These are phyloP conservation scores for Opeltia flavorubescens DNA, from an alignment of 495 filamentous ascomycete genomes.

Conservation along the genomic window DNA sequence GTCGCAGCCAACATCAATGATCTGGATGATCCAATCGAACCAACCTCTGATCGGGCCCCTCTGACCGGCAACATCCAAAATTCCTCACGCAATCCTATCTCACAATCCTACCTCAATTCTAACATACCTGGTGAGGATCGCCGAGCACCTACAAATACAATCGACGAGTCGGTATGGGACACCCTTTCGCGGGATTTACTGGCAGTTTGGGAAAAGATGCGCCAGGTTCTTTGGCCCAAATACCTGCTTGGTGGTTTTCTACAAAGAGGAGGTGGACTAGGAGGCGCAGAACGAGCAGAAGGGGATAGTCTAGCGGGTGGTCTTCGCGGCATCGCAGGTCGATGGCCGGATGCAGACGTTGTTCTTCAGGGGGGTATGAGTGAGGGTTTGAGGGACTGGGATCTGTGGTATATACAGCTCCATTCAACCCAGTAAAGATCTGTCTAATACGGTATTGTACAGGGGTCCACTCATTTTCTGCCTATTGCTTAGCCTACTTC, in stretches of 20 bases:
- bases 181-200: constrained; percentile 81
- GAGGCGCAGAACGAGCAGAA: constrained; percentile 51
- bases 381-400: constrained; percentile 84
- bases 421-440: too few relatives aligned
- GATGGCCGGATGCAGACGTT: constrained; percentile 58
- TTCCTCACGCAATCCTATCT: constrained; percentile 23
- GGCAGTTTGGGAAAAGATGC: constrained; percentile 95
- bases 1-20: constrained; percentile 47
- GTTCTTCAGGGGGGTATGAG: constrained; percentile 70
- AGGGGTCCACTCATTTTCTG: constrained; percentile 89
- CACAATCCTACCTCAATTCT: constrained; percentile 62
- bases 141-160: constrained; percentile 80
- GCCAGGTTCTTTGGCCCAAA: constrained; percentile 92
- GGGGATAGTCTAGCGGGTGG: constrained; percentile 47
- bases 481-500: constrained; percentile 67
- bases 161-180: constrained; percentile 94
- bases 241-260: constrained; percentile 69
- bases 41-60: constrained; percentile 56
- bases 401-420: constrained; percentile 55
- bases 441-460: constrained; percentile 1
- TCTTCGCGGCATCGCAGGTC: constrained; percentile 47
- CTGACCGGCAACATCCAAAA: constrained; percentile 65
- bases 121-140: constrained; percentile 89
- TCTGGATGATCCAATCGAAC: constrained; percentile 75
- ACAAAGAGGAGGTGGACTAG: constrained; percentile 50